Conservation (phyloP, 768 basidiomycete genomes). For the Kwoniella mangroviensis region DNA sequence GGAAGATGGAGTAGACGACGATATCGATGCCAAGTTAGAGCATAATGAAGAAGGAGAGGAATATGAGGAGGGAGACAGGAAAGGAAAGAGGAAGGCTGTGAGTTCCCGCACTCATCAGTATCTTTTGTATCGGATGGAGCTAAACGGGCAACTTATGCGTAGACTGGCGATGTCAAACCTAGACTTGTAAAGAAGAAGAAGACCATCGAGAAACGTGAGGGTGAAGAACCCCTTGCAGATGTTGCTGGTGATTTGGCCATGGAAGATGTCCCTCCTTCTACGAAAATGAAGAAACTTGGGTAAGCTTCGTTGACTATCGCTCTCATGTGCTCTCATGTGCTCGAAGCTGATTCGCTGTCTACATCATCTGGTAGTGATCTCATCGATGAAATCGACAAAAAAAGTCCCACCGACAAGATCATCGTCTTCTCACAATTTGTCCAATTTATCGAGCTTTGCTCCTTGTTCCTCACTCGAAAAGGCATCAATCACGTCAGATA, state of each 20-base stretch:
- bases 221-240: conserved; percentile 36
- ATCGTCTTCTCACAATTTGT: conserved; percentile 77
- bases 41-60: conserved; percentile 21
- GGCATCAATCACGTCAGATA: conserved; percentile 50
- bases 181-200: conserved; percentile 11
- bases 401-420: conserved; percentile 67
- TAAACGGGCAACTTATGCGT: neutral
- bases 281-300: conserved; percentile 65
- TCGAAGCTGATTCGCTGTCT: neutral
- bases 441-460: conserved; percentile 68
- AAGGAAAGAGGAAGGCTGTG: conserved; percentile 32
- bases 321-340: neutral
- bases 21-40: conserved; percentile 36
- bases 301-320: conserved; percentile 3
- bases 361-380: conserved; percentile 64
- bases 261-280: conserved; percentile 69
- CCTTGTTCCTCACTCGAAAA: conserved; percentile 65
- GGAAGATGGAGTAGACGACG: conserved; percentile 47
- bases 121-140: neutral
- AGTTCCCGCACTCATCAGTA: neutral
- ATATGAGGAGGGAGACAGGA: conserved; percentile 60
- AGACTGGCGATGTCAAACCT: conserved; percentile 16
- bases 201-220: conserved; percentile 18
- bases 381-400: conserved; percentile 61
- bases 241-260: conserved; percentile 42